Evolutionary conservation across 768 basidiomycete genomes (phyloP).

Genomic region (Mycena filopes): DNA sequence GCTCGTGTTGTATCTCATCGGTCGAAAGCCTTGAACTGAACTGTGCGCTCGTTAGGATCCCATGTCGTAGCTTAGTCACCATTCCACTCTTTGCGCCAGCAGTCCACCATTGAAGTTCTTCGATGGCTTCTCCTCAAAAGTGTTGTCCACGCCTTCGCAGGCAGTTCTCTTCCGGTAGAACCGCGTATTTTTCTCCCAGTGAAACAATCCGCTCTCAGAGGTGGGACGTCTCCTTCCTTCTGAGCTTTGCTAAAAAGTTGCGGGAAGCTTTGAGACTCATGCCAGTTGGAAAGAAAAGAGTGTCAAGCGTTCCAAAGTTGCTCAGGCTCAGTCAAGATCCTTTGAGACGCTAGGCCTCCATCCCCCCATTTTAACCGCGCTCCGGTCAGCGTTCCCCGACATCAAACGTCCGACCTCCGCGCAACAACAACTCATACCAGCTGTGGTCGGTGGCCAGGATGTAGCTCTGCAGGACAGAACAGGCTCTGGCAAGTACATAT

Average conservation of each 20-base stretch:
- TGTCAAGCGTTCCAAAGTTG: neutral
- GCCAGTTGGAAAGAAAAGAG: slow-evolving; percentile 12
- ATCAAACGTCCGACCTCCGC: slow-evolving; percentile 66
- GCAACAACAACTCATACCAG: slow-evolving; percentile 71
- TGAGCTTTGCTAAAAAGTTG: too few relatives aligned
- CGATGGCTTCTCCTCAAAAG: neutral
- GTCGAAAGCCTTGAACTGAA: too few relatives aligned
- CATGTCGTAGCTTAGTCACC: too few relatives aligned
- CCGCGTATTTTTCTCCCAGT: too few relatives aligned
- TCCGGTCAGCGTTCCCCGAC: slow-evolving; percentile 70
- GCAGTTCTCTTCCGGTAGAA: neutral
- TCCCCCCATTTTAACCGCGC: slow-evolving; percentile 56
- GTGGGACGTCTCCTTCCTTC: neutral
- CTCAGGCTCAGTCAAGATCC: slow-evolving; percentile 18
- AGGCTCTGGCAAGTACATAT: slow-evolving; percentile 82
- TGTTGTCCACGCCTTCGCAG: neutral
- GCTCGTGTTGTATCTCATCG: neutral
- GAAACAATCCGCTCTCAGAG: too few relatives aligned
- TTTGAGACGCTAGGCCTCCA: slow-evolving; percentile 68
- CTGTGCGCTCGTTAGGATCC: too few relatives aligned
- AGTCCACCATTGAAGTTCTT: too few relatives aligned
- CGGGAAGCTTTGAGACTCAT: slow-evolving; percentile 35
- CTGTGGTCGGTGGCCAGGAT: slow-evolving; percentile 65
- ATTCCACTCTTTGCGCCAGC: too few relatives aligned
- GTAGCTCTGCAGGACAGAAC: slow-evolving; percentile 75